phyloP scores from a whole-genome alignment of 208 protist genomes.

The Lotmaria passim region DNA sequence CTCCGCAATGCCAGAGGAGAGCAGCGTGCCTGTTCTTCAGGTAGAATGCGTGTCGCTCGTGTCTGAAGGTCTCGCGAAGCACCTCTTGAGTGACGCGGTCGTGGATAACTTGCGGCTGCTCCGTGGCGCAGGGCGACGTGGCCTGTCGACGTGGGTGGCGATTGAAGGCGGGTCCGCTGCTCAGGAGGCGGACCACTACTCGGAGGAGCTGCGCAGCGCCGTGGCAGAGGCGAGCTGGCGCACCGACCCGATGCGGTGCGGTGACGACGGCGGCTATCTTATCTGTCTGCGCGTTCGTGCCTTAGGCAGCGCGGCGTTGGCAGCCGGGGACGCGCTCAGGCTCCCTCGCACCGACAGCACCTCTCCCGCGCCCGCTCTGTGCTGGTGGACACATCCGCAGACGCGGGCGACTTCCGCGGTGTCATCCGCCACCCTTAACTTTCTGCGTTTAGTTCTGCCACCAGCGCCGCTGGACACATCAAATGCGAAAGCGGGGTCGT shows the following conservation, averaged over 20 bases:
- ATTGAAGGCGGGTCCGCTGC: conserved; percentile 49
- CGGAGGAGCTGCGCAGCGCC: conserved; percentile 29
- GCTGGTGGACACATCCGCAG: conserved; percentile 27
- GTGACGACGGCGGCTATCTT: conserved; percentile 58
- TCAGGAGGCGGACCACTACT: conserved; percentile 44
- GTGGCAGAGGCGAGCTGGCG: conserved; percentile 62
- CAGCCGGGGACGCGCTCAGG: neutral
- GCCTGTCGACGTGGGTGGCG: conserved; percentile 56
- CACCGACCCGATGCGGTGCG: conserved; percentile 29
- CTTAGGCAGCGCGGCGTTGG: neutral
- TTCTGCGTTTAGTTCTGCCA: neutral
- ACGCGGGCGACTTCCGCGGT: conserved; percentile 16
- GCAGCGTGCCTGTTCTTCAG: neutral
- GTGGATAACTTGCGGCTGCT: conserved; percentile 24
- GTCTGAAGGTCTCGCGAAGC: neutral
- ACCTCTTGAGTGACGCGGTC: conserved; percentile 12
- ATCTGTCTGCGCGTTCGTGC: conserved; percentile 46
- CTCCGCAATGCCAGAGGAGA: too few relatives aligned
- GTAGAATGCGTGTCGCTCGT: conserved; percentile 43
- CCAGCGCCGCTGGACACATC: neutral
- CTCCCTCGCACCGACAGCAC: neutral
- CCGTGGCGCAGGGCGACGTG: conserved; percentile 29
- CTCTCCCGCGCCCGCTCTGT: neutral
- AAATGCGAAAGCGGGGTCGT: neutral
- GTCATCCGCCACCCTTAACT: conserved; percentile 9